Evolutionary conservation across 257 asterid genomes (phyloP), one percentile per base, ranked within the genome.

Genomic region (Nyctanthes arbortristis): DNA sequence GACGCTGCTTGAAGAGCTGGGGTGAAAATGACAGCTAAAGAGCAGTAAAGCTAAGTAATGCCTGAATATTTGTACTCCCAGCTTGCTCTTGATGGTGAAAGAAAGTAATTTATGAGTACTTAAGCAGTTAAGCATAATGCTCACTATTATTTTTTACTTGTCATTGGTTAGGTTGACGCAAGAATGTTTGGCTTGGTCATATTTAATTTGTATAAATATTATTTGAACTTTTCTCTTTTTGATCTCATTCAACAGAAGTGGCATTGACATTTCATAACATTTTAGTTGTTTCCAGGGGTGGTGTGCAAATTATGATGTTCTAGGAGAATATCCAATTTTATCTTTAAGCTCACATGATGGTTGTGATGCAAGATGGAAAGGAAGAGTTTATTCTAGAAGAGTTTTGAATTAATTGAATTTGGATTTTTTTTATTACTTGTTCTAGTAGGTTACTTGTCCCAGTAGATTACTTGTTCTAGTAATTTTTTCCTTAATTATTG

Each of bases 1-100:
- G 4, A 18, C 33, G 39, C 56, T 40, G 61, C 76, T 29, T 16
- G 75, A 32, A 61, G 30, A 52, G 59, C 31, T 52, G 20, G 59
- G 59, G 59, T 1, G 29, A 52, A 52, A 52, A 7, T 9, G 30
- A 8, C 59, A 22, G 14, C 16, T 7, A 49, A 49, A 49, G 20
- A 5, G 27, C 58, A 49, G 58, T 22, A 52, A 52, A 52, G 59
- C 30, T 52, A 24, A 8, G 59, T 52, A 52, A 52, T 22, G 13
- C 24, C 29, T 20, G 6, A 52, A 30, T 6, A 52, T 20, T 22
- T 20, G 29, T 22, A 52, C 59, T 24, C 59, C 24, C 24, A 52
- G 60, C 31, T 54, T 69, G 57, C 33, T 35, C 35, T 31, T 37
- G 52, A 20, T 10, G 25, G 37, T 56, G 64, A 35, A 22, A 63